phyloP scores from a whole-genome alignment of 306 rosid genomes.

The Vigna radiata region DNA sequence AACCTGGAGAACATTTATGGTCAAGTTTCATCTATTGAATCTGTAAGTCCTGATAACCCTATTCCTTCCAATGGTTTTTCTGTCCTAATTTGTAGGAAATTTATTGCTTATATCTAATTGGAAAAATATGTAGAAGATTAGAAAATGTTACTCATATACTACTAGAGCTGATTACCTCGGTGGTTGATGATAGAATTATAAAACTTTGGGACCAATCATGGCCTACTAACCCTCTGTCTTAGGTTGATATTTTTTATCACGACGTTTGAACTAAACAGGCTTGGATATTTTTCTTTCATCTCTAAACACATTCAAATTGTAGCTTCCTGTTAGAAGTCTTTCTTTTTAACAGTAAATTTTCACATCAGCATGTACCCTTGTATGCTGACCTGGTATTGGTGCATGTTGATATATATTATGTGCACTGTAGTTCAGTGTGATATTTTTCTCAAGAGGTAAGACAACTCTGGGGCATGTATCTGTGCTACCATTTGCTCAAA shows the following conservation, averaged over 20 bases:
- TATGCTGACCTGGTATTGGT: background rate
- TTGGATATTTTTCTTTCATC: conserved; percentile 2
- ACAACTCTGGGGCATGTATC: conserved; percentile 17
- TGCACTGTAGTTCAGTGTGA: conserved; percentile 13
- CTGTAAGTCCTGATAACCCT: conserved; percentile 60
- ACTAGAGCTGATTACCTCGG: background rate
- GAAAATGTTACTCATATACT: conserved; percentile 15
- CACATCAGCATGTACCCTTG: conserved; percentile 5
- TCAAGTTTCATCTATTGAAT: conserved; percentile 70
- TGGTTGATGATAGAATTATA: conserved; percentile 20
- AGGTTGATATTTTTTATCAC: background rate
- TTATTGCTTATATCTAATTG: conserved; percentile 9
- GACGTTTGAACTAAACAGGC: background rate
- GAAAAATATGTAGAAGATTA: conserved; percentile 24
- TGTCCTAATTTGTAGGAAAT: conserved; percentile 18
- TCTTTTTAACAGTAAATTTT: conserved; percentile 25
- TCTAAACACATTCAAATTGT: conserved; percentile 14
- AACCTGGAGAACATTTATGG: conserved; percentile 89
- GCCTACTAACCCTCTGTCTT: background rate
- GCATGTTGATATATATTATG: conserved; percentile 25
- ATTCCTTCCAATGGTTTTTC: conserved; percentile 25
- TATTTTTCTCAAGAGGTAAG: conserved; percentile 19
- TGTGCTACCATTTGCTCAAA: conserved; percentile 9
- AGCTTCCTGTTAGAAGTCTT: conserved; percentile 22
- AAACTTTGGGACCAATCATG: conserved; percentile 27